Evolutionary conservation across 192 early-diverging fungal genomes (phyloP).

Genomic region (Entomortierella lignicola): DNA sequence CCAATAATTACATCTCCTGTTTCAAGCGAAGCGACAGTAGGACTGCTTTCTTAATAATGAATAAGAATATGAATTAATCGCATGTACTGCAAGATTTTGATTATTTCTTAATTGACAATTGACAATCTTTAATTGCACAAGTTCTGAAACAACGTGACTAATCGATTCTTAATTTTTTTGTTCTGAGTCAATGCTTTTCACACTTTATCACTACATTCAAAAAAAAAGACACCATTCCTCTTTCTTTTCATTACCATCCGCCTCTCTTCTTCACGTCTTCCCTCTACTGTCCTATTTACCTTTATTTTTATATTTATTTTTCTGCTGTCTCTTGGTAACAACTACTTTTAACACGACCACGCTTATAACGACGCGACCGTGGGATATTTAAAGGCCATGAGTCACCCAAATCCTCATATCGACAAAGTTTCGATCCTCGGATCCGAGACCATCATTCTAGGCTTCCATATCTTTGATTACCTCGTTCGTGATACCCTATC

Average conservation of each 20-base stretch:
- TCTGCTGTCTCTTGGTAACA: not conserved
- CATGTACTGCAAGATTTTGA: too few relatives aligned
- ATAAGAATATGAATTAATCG: too few relatives aligned
- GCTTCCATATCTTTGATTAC: slow-evolving; percentile 81
- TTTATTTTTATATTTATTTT: too few relatives aligned
- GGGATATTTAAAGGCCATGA: slow-evolving; percentile 16
- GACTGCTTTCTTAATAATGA: too few relatives aligned
- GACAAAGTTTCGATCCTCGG: slow-evolving; percentile 88
- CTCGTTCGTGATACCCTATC: slow-evolving; percentile 79
- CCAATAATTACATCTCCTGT: too few relatives aligned
- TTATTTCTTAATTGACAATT: too few relatives aligned
- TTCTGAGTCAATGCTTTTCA: not conserved
- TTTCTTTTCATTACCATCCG: not conserved
- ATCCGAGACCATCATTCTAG: slow-evolving; percentile 86
- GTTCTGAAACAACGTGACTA: too few relatives aligned
- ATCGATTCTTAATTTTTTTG: too few relatives aligned
- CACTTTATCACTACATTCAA: not conserved
- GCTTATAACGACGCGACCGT: not conserved
- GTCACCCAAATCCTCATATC: slow-evolving; percentile 63
- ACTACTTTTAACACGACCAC: not conserved
- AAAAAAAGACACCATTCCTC: too few relatives aligned
- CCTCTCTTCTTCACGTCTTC: not conserved
- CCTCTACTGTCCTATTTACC: not conserved
- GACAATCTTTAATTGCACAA: too few relatives aligned
- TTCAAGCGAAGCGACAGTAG: too few relatives aligned